Percentiles rank a stretch among this genome's conserved stretches.
These are phyloP conservation scores for Rutstroemia sp. DNA, from an alignment of 2,329 filamentous ascomycete species.

Conservation along the genomic window DNA sequence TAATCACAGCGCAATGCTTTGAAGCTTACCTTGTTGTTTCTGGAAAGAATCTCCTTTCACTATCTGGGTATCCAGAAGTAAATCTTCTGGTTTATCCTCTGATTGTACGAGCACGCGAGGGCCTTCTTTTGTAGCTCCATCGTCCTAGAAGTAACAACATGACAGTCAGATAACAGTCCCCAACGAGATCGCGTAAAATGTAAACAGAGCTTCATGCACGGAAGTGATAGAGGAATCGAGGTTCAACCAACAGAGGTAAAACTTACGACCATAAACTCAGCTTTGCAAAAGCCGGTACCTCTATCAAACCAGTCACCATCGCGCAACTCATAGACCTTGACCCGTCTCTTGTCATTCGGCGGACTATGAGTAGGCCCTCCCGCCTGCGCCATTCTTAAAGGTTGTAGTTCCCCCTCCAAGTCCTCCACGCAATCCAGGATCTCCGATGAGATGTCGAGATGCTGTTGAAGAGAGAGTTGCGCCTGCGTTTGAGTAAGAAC, in stretches of 20 bases:
- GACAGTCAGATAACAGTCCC: constrained; percentile 24
- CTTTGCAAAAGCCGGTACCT: constrained; percentile 91
- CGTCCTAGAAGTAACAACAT: constrained; percentile 35
- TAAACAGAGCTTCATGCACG: not conserved
- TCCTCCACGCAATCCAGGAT: constrained; percentile 44
- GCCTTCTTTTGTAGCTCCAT: constrained; percentile 62
- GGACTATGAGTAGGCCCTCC: constrained; percentile 47
- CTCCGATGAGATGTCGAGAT: constrained; percentile 48
- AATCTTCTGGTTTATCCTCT: constrained; percentile 79
- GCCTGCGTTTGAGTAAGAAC: constrained; percentile 19
- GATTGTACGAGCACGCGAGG: constrained; percentile 86
- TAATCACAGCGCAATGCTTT: not conserved
- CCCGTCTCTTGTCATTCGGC: constrained; percentile 60
- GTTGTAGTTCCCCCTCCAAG: constrained; percentile 48
- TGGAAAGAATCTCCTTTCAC: constrained; percentile 93
- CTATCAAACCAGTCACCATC: constrained; percentile 99
- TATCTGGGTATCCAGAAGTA: constrained; percentile 83
- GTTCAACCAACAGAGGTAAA: not conserved
- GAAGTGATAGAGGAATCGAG: not conserved
- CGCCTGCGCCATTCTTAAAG: constrained; percentile 64
- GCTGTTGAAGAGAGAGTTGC: constrained; percentile 51
- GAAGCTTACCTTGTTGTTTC: constrained; percentile 79
- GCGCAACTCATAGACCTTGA: constrained; percentile 98
- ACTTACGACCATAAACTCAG: constrained; percentile 34
- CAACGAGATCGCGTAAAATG: constrained; percentile 1